phyloP scores from a whole-genome alignment of 495 filamentous ascomycete genomes.

The Chaetomium fimeti region DNA sequence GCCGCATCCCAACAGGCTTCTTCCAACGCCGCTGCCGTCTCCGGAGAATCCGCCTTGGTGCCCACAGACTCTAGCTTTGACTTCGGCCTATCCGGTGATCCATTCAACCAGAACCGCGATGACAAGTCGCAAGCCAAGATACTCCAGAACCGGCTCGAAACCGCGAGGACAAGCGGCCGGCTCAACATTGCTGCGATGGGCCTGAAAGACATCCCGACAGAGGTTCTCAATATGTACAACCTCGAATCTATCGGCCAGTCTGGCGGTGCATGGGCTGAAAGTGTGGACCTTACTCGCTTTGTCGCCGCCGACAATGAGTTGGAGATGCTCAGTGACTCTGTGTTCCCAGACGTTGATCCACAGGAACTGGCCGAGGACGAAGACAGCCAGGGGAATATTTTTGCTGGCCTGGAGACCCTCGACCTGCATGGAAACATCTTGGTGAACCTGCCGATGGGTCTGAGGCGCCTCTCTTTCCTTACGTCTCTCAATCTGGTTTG shows the following conservation, averaged over 20 bases:
- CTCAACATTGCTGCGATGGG: constrained; percentile 89
- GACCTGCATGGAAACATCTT: constrained; percentile 87
- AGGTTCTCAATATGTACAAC: constrained; percentile 90
- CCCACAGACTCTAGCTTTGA: constrained; percentile 54
- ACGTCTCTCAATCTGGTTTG: constrained; percentile 77
- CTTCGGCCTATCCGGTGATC: constrained; percentile 56
- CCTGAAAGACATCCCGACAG: constrained; percentile 73
- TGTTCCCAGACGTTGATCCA: constrained; percentile 73
- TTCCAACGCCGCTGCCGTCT: constrained; percentile 18
- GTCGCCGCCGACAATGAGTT: constrained; percentile 92
- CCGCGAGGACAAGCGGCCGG: constrained; percentile 74
- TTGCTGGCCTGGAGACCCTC: constrained; percentile 76
- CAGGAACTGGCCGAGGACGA: constrained; percentile 58
- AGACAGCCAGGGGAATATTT: constrained; percentile 66
- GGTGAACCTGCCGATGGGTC: constrained; percentile 65
- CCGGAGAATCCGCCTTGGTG: constrained; percentile 47
- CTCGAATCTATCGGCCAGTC: constrained; percentile 54
- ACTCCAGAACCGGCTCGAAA: constrained; percentile 70
- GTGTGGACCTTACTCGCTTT: constrained; percentile 85
- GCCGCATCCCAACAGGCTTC: constrained; percentile 50
- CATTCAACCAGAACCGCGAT: constrained; percentile 64
- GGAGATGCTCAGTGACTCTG: constrained; percentile 62
- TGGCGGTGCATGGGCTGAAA: constrained; percentile 80
- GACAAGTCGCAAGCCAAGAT: constrained; percentile 60
- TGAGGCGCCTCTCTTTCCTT: constrained; percentile 68